Percentiles rank a stretch among this genome's conserved stretches.
phyloP scores from a whole-genome alignment of 2,329 filamentous ascomycete genomes.

The Penicillium sp. region DNA sequence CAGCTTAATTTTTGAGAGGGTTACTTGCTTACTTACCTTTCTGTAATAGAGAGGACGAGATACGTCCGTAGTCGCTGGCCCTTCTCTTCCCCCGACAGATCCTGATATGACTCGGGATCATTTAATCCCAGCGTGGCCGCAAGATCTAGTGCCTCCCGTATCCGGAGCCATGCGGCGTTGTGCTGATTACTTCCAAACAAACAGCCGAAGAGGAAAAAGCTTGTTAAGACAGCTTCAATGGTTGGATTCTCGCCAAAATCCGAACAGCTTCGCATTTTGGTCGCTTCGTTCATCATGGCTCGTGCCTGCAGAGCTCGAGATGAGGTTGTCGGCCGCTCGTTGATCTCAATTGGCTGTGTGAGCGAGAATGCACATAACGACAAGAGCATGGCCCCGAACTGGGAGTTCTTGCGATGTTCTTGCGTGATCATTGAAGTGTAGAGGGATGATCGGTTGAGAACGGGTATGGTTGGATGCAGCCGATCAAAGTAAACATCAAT shows the following conservation, averaged over 20 bases:
- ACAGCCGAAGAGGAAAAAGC: slow-evolving; percentile 67
- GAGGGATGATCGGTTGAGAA: slow-evolving; percentile 35
- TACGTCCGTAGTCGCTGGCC: slow-evolving; percentile 34
- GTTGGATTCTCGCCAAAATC: slow-evolving; percentile 37
- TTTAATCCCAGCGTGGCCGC: slow-evolving; percentile 36
- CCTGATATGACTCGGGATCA: slow-evolving; percentile 32
- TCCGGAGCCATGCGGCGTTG: slow-evolving; percentile 67
- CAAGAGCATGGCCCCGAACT: slow-evolving; percentile 39
- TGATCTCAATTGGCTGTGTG: slow-evolving; percentile 40
- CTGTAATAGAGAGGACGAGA: slow-evolving; percentile 31
- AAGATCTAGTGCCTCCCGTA: slow-evolving; percentile 56
- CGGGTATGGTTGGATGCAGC: slow-evolving; percentile 37
- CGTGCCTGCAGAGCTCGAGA: slow-evolving; percentile 33
- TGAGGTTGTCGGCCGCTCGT: slow-evolving; percentile 31
- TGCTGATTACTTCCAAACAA: slow-evolving; percentile 64
- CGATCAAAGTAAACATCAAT: slow-evolving; percentile 41
- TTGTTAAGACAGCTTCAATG: slow-evolving; percentile 49
- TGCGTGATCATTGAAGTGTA: slow-evolving; percentile 37
- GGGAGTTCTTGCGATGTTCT: slow-evolving; percentile 37
- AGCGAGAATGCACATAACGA: slow-evolving; percentile 38
- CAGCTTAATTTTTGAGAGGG: neutral
- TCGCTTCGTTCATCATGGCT: slow-evolving; percentile 38
- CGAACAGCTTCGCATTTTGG: slow-evolving; percentile 37
- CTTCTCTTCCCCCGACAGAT: slow-evolving; percentile 31
- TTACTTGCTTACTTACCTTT: slow-evolving; percentile 20